Percentiles rank a stretch among this genome's conserved stretches.
These are phyloP conservation scores for Endothia cerciana DNA, from an alignment of 2,329 filamentous ascomycete genomes.

Conservation along the genomic window DNA sequence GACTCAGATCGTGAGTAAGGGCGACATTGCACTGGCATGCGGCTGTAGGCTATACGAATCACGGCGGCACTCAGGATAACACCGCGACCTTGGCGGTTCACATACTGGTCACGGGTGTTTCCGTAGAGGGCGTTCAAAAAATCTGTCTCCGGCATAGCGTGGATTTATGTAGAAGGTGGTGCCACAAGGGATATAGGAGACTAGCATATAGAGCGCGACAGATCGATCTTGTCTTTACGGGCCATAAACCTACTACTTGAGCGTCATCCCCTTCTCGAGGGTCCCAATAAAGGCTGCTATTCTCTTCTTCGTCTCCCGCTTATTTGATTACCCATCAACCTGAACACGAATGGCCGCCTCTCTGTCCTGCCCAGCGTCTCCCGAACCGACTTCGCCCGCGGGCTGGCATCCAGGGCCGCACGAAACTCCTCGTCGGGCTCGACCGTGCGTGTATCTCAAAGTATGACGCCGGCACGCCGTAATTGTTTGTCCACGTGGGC, in stretches of 20 bases:
- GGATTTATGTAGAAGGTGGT: not conserved
- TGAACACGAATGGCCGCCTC: constrained; percentile 15
- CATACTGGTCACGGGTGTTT: not conserved
- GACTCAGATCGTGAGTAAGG: constrained; percentile 27
- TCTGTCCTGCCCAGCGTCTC: constrained; percentile 14
- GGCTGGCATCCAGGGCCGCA: constrained; percentile 15
- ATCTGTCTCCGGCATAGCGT: not conserved
- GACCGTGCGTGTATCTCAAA: not conserved
- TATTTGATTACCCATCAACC: constrained; percentile 14
- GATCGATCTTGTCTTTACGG: not conserved
- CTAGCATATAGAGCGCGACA: not conserved
- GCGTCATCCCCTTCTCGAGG: constrained; percentile 9
- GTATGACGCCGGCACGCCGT: too few relatives aligned
- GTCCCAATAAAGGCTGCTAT: constrained; percentile 12
- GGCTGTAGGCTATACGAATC: not conserved
- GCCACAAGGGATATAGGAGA: not conserved
- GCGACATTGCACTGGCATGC: not conserved
- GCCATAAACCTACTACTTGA: constrained; percentile 4
- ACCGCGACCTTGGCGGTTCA: not conserved
- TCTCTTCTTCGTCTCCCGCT: constrained; percentile 16
- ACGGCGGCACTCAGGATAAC: not conserved
- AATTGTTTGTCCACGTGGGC: too few relatives aligned
- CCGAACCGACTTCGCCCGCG: constrained; percentile 14
- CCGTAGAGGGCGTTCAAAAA: not conserved
- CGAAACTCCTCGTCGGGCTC: constrained; percentile 17